phyloP scores from a whole-genome alignment of 2,329 filamentous ascomycete species.

The Escovopsis sp. region DNA sequence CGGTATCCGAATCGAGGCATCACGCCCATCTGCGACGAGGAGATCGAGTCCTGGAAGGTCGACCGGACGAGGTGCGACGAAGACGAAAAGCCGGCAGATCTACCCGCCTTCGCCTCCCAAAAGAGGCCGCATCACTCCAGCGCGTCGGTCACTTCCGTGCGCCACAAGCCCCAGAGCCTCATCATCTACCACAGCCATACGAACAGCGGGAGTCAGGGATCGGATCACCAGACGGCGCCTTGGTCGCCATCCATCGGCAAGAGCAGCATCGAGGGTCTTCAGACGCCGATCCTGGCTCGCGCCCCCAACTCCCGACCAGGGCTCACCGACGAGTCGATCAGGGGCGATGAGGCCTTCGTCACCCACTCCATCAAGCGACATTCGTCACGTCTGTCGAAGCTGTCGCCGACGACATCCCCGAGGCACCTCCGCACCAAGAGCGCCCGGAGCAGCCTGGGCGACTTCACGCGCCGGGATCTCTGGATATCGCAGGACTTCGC shows the following conservation, averaged over 20 bases:
- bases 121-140: slow-evolving; percentile 13
- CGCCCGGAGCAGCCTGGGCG: slow-evolving; percentile 30
- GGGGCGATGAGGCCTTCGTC: slow-evolving; percentile 45
- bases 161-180: slow-evolving; percentile 35
- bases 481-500: slow-evolving; percentile 22
- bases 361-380: slow-evolving; percentile 35
- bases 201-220: slow-evolving; percentile 9
- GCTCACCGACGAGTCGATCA: slow-evolving; percentile 44
- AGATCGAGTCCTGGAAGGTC: slow-evolving; percentile 48
- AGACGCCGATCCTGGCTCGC: slow-evolving; percentile 37
- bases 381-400: slow-evolving; percentile 37
- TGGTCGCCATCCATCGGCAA: slow-evolving; percentile 19
- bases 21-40: slow-evolving; percentile 48
- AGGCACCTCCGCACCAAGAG: slow-evolving; percentile 26
- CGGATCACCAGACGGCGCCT: slow-evolving; percentile 16
- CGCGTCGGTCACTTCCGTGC: slow-evolving; percentile 17
- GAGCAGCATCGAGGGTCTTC: slow-evolving; percentile 30
- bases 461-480: slow-evolving; percentile 25
- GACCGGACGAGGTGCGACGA: slow-evolving; percentile 10
- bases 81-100: slow-evolving; percentile 14
- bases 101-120: slow-evolving; percentile 1
- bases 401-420: slow-evolving; percentile 20
- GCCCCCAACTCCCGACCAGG: slow-evolving; percentile 48
- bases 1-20: slow-evolving; percentile 38
- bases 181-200: slow-evolving; percentile 33